Conservation (phyloP, 805 yeast genomes). For the Cephaloascus fragrans region DNA sequence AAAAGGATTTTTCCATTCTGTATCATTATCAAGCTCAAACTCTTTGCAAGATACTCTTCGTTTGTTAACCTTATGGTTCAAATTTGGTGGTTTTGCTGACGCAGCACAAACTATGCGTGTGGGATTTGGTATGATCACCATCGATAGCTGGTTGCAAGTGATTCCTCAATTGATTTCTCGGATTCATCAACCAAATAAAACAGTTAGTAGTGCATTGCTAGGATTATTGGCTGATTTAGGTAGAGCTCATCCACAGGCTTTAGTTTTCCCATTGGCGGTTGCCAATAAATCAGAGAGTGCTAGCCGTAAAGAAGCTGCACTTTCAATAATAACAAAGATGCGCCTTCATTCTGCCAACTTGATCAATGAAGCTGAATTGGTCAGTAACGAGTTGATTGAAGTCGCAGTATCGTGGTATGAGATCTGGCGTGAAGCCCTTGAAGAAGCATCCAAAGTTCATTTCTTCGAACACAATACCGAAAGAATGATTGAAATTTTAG, state of each 20-base stretch:
- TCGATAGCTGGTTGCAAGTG: constrained; percentile 93
- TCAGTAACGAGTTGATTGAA: constrained; percentile 86
- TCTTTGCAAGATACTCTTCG: constrained; percentile 91
- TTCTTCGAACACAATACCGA: constrained; percentile 93
- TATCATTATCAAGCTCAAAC: constrained; percentile 75
- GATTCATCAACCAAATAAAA: constrained; percentile 88
- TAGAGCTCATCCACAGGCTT: constrained; percentile 93
- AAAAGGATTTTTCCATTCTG: constrained; percentile 91
- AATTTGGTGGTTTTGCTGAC: constrained; percentile 87
- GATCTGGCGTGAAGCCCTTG: constrained; percentile 95
- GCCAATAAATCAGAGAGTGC: constrained; percentile 91
- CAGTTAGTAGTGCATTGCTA: constrained; percentile 71
- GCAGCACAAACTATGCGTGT: constrained; percentile 86
- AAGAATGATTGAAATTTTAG: constrained; percentile 85
- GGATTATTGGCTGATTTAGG: constrained; percentile 82
- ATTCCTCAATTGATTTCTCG: constrained; percentile 93
- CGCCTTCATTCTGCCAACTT: constrained; percentile 73
- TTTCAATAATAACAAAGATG: constrained; percentile 86
- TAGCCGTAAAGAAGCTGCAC: constrained; percentile 85
- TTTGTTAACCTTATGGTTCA: constrained; percentile 87
- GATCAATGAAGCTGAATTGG: constrained; percentile 88
- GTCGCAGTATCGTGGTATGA: constrained; percentile 98
- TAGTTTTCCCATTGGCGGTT: constrained; percentile 90
- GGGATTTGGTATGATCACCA: constrained; percentile 80
- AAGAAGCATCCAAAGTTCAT: constrained; percentile 88